Conservation (phyloP, 1,284 basidiomycete species). For the Sporisorium sorghi region DNA sequence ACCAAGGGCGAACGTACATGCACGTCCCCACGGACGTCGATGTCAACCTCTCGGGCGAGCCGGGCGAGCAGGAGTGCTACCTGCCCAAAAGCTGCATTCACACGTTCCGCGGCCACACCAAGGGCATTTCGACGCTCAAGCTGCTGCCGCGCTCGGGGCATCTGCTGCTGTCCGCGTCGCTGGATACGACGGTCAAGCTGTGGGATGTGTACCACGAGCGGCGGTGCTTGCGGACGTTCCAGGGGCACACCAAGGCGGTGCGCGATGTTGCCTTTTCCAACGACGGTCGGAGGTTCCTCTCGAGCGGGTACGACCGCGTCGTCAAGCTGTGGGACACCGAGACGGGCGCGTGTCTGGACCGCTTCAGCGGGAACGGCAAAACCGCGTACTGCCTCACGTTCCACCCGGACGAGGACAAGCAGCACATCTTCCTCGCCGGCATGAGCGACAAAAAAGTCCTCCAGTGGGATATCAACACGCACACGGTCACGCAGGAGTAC, state of each 20-base stretch:
- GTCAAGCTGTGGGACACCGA: constrained; percentile 99
- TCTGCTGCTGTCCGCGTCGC: constrained; percentile 89
- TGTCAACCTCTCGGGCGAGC: constrained; percentile 80
- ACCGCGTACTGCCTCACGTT: constrained; percentile 94
- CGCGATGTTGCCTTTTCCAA: constrained; percentile 96
- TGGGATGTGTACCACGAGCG: constrained; percentile 99
- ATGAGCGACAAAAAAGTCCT: constrained; percentile 99
- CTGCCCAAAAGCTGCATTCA: constrained; percentile 95
- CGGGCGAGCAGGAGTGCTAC: constrained; percentile 88
- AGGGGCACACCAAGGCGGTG: constrained; percentile 95
- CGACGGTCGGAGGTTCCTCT: constrained; percentile 88
- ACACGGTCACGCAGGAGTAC: constrained; percentile 96
- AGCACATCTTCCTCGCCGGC: constrained; percentile 94
- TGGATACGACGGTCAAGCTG: constrained; percentile 99
- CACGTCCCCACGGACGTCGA: constrained; percentile 79
- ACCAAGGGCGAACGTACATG: constrained; percentile 99
- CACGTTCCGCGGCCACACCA: constrained; percentile 97
- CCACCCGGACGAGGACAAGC: constrained; percentile 95
- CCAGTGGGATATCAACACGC: constrained; percentile 94
- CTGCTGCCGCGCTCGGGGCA: constrained; percentile 93
- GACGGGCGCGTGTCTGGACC: constrained; percentile 92
- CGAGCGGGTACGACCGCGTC: constrained; percentile 92
- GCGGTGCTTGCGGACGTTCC: constrained; percentile 94
- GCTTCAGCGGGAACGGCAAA: constrained; percentile 96
- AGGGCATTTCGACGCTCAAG: constrained; percentile 91